phyloP scores from a whole-genome alignment of 148 eudicot genomes.

The Talinum fruticosum region DNA sequence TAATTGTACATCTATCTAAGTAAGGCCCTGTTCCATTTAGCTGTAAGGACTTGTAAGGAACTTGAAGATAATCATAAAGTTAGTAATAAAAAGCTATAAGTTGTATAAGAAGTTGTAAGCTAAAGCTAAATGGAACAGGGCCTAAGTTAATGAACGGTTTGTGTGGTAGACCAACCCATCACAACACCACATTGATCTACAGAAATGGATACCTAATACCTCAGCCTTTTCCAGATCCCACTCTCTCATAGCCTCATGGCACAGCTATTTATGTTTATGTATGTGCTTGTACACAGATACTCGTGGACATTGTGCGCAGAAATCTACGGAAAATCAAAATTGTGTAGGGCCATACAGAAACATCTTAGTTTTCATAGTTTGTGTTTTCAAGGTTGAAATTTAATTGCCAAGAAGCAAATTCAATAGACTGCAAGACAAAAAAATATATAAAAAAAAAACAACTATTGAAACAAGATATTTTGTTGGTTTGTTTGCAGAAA shows the following conservation, averaged over 20 bases:
- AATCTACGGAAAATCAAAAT: not conserved
- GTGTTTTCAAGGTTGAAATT: not conserved
- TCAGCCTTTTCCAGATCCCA: not conserved
- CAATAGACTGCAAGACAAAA: not conserved
- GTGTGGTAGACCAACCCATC: not conserved
- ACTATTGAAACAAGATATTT: not conserved
- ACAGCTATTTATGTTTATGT: not conserved
- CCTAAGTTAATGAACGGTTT: not conserved
- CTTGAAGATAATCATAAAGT: too few relatives aligned
- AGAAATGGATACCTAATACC: not conserved
- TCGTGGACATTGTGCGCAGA: not conserved
- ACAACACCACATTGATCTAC: not conserved
- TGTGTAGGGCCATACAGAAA: not conserved
- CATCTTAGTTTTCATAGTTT: not conserved
- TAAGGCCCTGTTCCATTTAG: too few relatives aligned
- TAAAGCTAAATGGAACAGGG: too few relatives aligned
- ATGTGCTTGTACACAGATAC: too few relatives aligned
- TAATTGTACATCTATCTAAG: not conserved
- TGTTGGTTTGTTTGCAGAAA: not conserved
- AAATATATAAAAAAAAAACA: not conserved
- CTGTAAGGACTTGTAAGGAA: too few relatives aligned
- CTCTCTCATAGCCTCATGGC: not conserved
- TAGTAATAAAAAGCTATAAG: too few relatives aligned
- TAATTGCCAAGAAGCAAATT: not conserved
- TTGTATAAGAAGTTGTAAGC: too few relatives aligned